Evolutionary conservation across 2,329 filamentous ascomycete species (phyloP).

Genomic region (Ceratocystis papillata): DNA sequence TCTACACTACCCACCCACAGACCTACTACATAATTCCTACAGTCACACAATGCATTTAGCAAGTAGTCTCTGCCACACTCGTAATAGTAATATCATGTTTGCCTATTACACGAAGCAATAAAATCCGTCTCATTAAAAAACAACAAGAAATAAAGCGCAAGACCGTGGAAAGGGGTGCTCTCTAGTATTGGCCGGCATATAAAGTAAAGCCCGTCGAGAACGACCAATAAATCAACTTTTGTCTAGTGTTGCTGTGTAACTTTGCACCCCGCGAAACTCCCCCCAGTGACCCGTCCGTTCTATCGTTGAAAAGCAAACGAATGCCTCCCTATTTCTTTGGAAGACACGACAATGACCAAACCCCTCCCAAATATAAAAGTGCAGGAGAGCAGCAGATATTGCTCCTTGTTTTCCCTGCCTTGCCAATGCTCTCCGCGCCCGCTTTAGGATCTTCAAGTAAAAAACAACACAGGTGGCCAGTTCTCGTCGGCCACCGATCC

Average conservation of each 20-base stretch:
- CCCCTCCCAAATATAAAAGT: constrained; percentile 22
- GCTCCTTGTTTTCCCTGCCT: constrained; percentile 19
- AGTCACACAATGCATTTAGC: not conserved
- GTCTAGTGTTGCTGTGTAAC: constrained; percentile 40
- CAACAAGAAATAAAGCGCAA: constrained; percentile 21
- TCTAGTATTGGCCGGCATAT: constrained; percentile 10
- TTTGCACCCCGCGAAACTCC: constrained; percentile 27
- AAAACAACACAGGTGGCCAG: constrained; percentile 20
- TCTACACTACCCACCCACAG: too few relatives aligned
- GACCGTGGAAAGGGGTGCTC: constrained; percentile 21
- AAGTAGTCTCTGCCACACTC: not conserved
- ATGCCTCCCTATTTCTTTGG: constrained; percentile 30
- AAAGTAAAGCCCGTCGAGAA: constrained; percentile 27
- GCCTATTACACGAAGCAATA: constrained; percentile 13
- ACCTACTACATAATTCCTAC: not conserved
- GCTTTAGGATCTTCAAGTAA: constrained; percentile 24
- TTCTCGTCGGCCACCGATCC: constrained; percentile 20
- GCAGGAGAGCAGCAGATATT: constrained; percentile 14
- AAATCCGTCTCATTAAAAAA: constrained; percentile 2
- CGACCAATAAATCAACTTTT: constrained; percentile 57
- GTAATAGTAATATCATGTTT: constrained; percentile 8
- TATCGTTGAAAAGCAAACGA: constrained; percentile 33
- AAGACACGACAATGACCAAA: constrained; percentile 29
- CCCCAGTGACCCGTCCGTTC: constrained; percentile 33
- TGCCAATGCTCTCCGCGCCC: constrained; percentile 24